Evolutionary conservation across 148 eudicot species (phyloP).

Genomic region (Camellia japonica): DNA sequence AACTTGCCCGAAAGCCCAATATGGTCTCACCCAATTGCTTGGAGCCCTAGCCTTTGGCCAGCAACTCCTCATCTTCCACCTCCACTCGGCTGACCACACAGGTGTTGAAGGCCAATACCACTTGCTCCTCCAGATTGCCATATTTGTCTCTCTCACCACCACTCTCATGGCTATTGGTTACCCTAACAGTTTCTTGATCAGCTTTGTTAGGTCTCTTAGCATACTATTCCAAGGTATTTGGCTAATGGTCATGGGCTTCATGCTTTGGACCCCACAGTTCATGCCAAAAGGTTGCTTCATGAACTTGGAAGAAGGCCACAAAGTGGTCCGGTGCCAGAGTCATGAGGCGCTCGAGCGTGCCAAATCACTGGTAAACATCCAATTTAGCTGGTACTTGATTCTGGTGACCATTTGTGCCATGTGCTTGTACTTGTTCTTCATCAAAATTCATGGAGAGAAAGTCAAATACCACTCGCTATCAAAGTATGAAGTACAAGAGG

Average conservation of each 20-base stretch:
- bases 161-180: conserved; percentile 53
- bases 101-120: conserved; percentile 93
- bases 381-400: conserved; percentile 71
- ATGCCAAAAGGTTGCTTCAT: conserved; percentile 69
- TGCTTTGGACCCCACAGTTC: conserved; percentile 69
- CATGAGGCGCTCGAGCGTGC: conserved; percentile 61
- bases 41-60: conserved; percentile 60
- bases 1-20: conserved; percentile 18
- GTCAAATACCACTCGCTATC: conserved; percentile 32
- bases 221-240: conserved; percentile 69
- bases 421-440: conserved; percentile 41
- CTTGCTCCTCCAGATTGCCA: conserved; percentile 63
- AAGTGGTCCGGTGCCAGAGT: conserved; percentile 57
- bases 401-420: conserved; percentile 41
- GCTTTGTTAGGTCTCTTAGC: conserved; percentile 62
- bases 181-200: conserved; percentile 40
- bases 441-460: conserved; percentile 26
- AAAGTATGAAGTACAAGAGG: conserved; percentile 24
- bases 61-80: conserved; percentile 66
- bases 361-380: conserved; percentile 65
- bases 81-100: conserved; percentile 83
- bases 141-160: conserved; percentile 43
- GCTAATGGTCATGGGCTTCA: conserved; percentile 72
- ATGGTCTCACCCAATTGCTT: conserved; percentile 49
- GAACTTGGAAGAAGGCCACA: conserved; percentile 57